Conservation (phyloP, 768 basidiomycete species). For the Punctularia strigosozonata region DNA sequence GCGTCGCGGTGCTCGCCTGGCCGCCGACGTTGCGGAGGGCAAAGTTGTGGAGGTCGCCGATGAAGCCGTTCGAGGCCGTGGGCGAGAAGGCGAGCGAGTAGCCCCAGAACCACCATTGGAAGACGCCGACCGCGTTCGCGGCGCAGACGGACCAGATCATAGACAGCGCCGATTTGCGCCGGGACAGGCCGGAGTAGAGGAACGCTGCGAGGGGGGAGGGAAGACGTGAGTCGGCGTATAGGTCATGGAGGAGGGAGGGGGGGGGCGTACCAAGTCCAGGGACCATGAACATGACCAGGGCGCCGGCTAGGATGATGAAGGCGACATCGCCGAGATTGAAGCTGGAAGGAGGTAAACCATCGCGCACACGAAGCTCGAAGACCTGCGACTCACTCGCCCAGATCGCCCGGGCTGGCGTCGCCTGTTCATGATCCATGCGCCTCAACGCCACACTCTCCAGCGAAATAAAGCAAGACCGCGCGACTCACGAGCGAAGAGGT, state of each 20-base stretch:
- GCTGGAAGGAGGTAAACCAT: slow-evolving; percentile 20
- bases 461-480: no score
- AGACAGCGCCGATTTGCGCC: slow-evolving; percentile 59
- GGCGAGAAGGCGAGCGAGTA: slow-evolving; percentile 81
- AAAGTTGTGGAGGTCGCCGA: slow-evolving; percentile 72
- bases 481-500: no score
- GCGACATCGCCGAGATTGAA: slow-evolving; percentile 63
- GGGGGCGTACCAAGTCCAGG: slow-evolving; percentile 49
- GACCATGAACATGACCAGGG: slow-evolving; percentile 69
- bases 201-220: slow-evolving; percentile 32
- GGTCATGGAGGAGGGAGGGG: slow-evolving; percentile 1
- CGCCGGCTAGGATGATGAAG: slow-evolving; percentile 57
- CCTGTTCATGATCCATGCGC: no score
- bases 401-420: background rate
- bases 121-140: slow-evolving; percentile 63
- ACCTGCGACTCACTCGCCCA: background rate
- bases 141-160: slow-evolving; percentile 69
- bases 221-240: background rate
- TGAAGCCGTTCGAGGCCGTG: slow-evolving; percentile 61
- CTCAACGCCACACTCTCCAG: no score
- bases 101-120: slow-evolving; percentile 78
- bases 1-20: slow-evolving; percentile 66
- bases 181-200: slow-evolving; percentile 60
- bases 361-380: background rate
- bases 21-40: slow-evolving; percentile 63